A percentile compares a stretch with the other conserved stretches of the same genome.
phyloP scores from a whole-genome alignment of 257 asterid species.

The Gentiana straminea region DNA sequence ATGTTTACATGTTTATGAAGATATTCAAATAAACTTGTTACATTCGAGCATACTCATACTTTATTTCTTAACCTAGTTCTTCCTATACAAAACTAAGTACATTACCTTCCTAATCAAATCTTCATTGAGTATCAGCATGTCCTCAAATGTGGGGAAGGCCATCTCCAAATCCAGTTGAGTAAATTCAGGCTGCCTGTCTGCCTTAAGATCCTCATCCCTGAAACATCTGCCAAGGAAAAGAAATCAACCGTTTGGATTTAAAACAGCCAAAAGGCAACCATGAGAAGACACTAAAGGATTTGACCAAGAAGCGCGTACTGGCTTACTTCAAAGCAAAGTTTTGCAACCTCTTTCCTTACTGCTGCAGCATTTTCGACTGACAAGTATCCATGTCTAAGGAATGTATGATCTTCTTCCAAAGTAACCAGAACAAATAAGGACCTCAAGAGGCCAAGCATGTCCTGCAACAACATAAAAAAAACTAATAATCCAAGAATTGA shows the following conservation, averaged over 20 bases:
- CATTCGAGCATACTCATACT: no score
- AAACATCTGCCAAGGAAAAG: constrained; percentile 98
- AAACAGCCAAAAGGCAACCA: no score
- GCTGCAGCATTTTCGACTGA: no score
- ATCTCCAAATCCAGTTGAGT: constrained; percentile 95
- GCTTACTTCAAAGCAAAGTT: constrained; percentile 64
- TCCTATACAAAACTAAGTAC: background rate
- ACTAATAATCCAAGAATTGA: no score
- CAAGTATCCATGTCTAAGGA: no score
- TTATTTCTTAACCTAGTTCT: no score
- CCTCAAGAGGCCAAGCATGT: constrained; percentile 56
- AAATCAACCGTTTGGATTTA: no score
- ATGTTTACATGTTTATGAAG: no score
- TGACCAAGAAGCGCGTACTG: constrained; percentile 78
- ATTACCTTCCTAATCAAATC: constrained; percentile 90
- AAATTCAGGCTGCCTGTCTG: constrained; percentile 98
- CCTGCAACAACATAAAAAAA: constrained; percentile 31
- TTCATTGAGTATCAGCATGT: constrained; percentile 91
- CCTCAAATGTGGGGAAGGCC: constrained; percentile 94
- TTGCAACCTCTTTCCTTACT: constrained; percentile 31
- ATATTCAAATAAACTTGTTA: no score
- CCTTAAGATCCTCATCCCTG: constrained; percentile 98
- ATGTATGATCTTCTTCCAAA: no score
- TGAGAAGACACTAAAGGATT: no score
- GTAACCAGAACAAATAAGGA: constrained; percentile 26